These are phyloP conservation scores for Lactarius trivialis DNA, from an alignment of 768 basidiomycete species.

Conservation along the genomic window DNA sequence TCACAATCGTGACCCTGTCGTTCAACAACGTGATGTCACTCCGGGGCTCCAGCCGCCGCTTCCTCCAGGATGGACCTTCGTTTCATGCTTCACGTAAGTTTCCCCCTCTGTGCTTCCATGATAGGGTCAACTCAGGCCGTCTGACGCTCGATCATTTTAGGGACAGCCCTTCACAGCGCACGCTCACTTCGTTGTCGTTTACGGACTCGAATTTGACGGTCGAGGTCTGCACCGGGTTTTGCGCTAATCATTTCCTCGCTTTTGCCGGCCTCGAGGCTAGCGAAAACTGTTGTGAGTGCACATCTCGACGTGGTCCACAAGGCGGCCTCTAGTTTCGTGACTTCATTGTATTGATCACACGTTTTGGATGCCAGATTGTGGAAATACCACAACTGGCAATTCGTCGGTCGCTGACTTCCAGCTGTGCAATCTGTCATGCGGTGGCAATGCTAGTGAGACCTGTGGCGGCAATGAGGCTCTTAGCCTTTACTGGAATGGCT, in stretches of 20 bases:
- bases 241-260: slow-evolving; percentile 40
- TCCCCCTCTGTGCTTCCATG: neutral
- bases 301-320: neutral
- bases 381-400: slow-evolving; percentile 44
- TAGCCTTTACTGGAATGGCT: slow-evolving; percentile 60
- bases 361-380: slow-evolving; percentile 47
- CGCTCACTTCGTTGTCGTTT: slow-evolving; percentile 45
- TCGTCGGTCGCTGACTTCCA: no score
- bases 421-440: no score
- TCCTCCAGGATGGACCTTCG: slow-evolving; percentile 53
- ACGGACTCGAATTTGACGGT: slow-evolving; percentile 55
- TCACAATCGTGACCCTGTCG: slow-evolving; percentile 4
- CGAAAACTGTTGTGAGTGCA: slow-evolving; percentile 51
- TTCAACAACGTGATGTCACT: slow-evolving; percentile 14
- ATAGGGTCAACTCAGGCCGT: slow-evolving; percentile 22
- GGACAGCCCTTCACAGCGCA: slow-evolving; percentile 51
- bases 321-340: neutral
- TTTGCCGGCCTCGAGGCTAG: slow-evolving; percentile 71
- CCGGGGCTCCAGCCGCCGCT: no score
- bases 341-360: neutral
- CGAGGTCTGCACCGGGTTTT: slow-evolving; percentile 42
- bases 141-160: slow-evolving; percentile 38
- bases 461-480: slow-evolving; percentile 57
- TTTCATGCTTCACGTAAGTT: slow-evolving; percentile 54
- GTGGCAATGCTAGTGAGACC: slow-evolving; percentile 47